Percentiles rank a stretch among this genome's conserved stretches.
Evolutionary conservation across 2,329 filamentous ascomycete genomes (phyloP).

Genomic region (Fusarium nygamai): DNA sequence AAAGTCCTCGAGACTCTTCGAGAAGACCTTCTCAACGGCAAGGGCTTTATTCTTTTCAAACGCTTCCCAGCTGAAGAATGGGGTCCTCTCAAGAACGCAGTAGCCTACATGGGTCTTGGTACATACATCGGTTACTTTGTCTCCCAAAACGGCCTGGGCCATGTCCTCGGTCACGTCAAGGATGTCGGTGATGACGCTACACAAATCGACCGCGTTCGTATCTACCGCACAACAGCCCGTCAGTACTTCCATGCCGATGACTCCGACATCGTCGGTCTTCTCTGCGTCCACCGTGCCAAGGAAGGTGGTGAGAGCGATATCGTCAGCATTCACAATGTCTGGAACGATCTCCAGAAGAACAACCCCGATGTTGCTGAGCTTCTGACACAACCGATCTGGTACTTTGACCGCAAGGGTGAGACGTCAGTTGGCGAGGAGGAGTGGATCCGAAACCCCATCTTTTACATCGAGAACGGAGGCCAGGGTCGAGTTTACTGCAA

Average conservation of each 20-base stretch:
- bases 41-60: conserved; percentile 92
- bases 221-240: conserved; percentile 84
- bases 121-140: conserved; percentile 90
- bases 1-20: conserved; percentile 50
- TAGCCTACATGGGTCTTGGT: conserved; percentile 90
- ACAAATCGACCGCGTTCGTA: conserved; percentile 87
- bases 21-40: conserved; percentile 72
- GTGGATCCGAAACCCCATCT: conserved; percentile 76
- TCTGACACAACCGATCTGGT: conserved; percentile 83
- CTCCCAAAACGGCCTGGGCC: conserved; percentile 84
- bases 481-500: conserved; percentile 69
- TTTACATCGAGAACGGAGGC: conserved; percentile 78
- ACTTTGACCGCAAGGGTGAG: conserved; percentile 92
- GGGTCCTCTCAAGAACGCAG: conserved; percentile 81
- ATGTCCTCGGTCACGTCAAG: conserved; percentile 90
- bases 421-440: conserved; percentile 77
- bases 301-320: conserved; percentile 88
- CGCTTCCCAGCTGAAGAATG: conserved; percentile 80
- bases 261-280: conserved; percentile 81
- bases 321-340: conserved; percentile 80
- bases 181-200: conserved; percentile 84
- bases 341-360: conserved; percentile 80
- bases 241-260: conserved; percentile 75
- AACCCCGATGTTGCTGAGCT: conserved; percentile 81
- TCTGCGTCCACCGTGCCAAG: conserved; percentile 81